Conservation (phyloP, 2,329 filamentous ascomycete species). For the Xylaria multiplex region DNA sequence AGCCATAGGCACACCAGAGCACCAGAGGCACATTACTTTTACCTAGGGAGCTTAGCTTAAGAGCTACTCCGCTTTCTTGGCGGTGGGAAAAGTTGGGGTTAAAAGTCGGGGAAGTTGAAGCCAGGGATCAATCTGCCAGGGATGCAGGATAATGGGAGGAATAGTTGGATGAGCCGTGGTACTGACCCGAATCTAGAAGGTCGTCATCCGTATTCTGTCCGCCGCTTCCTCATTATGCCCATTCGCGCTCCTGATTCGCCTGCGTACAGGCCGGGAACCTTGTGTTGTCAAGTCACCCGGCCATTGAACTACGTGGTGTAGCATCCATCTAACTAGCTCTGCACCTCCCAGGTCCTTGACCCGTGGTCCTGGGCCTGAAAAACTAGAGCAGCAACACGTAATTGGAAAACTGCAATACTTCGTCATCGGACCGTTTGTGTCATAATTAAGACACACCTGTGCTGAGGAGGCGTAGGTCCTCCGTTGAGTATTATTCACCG, state of each 20-base stretch:
- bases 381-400: background rate
- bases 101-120: conserved; percentile 34
- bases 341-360: conserved; percentile 18
- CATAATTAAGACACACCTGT: background rate
- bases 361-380: conserved; percentile 32
- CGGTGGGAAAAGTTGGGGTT: conserved; percentile 45
- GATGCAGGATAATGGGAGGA: too few species aligned
- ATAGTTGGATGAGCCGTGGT: too few species aligned
- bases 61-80: conserved; percentile 48
- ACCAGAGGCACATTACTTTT: too few species aligned
- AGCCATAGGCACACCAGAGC: background rate
- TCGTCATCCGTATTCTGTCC: conserved; percentile 22
- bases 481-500: background rate
- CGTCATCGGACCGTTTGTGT: conserved; percentile 24
- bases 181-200: conserved; percentile 29
- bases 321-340: conserved; percentile 14
- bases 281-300: conserved; percentile 19
- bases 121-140: background rate
- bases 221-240: background rate
- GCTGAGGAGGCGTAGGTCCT: background rate
- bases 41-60: conserved; percentile 14
- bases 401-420: background rate
- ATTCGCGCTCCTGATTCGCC: conserved; percentile 14
- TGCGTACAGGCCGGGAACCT: background rate
- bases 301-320: conserved; percentile 1